A percentile compares a stretch with the other conserved stretches of the same genome.
Evolutionary conservation across 371 early-diverging fungal species (phyloP).

Genomic region (Actinomortierella wolfii): DNA sequence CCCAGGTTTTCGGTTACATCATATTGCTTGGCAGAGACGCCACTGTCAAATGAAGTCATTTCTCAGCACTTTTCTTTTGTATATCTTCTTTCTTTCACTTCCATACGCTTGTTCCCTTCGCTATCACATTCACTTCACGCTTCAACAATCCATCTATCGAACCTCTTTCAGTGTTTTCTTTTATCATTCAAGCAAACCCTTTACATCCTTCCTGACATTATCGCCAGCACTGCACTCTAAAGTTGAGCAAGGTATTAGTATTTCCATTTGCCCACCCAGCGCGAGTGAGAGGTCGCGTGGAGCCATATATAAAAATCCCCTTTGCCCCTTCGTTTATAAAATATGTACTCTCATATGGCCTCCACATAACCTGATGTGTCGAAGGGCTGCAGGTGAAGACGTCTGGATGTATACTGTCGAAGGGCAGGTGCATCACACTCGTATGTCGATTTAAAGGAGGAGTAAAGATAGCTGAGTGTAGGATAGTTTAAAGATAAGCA

Average conservation of each 20-base stretch:
- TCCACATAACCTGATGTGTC: conserved; percentile 5
- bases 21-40: too few species aligned
- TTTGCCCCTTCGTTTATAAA: background rate
- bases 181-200: too few species aligned
- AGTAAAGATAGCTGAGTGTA: background rate
- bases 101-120: too few species aligned
- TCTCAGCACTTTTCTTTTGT: too few species aligned
- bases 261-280: background rate
- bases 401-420: background rate
- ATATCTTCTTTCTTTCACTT: too few species aligned
- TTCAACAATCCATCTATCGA: too few species aligned
- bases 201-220: too few species aligned
- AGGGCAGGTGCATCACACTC: conserved; percentile 4
- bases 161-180: too few species aligned
- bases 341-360: background rate
- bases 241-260: conserved; percentile 3
- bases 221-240: too few species aligned
- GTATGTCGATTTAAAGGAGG: background rate
- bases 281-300: conserved; percentile 3
- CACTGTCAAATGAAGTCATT: too few species aligned
- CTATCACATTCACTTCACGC: too few species aligned
- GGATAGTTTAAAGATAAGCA: background rate
- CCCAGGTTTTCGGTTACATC: too few species aligned
- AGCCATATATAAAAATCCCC: conserved; percentile 5
- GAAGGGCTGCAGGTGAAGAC: conserved; percentile 5